phyloP scores from a whole-genome alignment of 805 yeast genomes.

The Naumovozyma baii region DNA sequence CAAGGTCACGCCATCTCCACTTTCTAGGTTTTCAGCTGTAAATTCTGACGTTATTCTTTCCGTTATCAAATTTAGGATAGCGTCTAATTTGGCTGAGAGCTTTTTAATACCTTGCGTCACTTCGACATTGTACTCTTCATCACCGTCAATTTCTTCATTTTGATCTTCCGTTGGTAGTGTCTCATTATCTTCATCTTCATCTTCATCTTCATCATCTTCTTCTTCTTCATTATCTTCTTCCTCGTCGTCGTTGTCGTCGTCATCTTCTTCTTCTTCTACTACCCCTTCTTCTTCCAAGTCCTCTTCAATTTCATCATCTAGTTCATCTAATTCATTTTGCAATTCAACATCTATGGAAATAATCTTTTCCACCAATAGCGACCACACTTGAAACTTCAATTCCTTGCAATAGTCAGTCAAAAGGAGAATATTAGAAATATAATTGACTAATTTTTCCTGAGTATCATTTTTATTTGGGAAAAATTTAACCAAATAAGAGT shows the following conservation, averaged over 20 bases:
- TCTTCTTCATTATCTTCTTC: slow-evolving; percentile 29
- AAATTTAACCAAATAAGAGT: slow-evolving; percentile 42
- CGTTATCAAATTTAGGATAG: slow-evolving; percentile 51
- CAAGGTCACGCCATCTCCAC: slow-evolving; percentile 56
- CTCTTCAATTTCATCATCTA: slow-evolving; percentile 63
- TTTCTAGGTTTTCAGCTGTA: slow-evolving; percentile 40
- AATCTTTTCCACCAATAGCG: slow-evolving; percentile 63
- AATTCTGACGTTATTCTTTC: slow-evolving; percentile 40
- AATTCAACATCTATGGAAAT: slow-evolving; percentile 87
- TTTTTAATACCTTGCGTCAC: slow-evolving; percentile 40
- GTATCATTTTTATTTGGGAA: slow-evolving; percentile 77
- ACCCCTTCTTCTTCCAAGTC: slow-evolving; percentile 39
- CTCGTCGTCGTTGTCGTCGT: slow-evolving; percentile 28
- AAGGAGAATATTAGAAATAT: slow-evolving; percentile 52
- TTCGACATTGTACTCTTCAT: slow-evolving; percentile 40
- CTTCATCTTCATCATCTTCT: slow-evolving; percentile 25
- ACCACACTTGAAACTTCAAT: slow-evolving; percentile 67
- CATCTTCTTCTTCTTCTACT: slow-evolving; percentile 27
- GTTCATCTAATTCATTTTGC: slow-evolving; percentile 77
- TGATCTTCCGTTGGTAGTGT: slow-evolving; percentile 18
- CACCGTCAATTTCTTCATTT: slow-evolving; percentile 30
- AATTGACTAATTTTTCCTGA: slow-evolving; percentile 45
- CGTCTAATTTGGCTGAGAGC: slow-evolving; percentile 62
- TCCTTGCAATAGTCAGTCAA: slow-evolving; percentile 67
- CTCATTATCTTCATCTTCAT: slow-evolving; percentile 23